Base-by-base conservation (phyloP, 164 flowering plant species). In the Tinospora cordifolia region DNA sequence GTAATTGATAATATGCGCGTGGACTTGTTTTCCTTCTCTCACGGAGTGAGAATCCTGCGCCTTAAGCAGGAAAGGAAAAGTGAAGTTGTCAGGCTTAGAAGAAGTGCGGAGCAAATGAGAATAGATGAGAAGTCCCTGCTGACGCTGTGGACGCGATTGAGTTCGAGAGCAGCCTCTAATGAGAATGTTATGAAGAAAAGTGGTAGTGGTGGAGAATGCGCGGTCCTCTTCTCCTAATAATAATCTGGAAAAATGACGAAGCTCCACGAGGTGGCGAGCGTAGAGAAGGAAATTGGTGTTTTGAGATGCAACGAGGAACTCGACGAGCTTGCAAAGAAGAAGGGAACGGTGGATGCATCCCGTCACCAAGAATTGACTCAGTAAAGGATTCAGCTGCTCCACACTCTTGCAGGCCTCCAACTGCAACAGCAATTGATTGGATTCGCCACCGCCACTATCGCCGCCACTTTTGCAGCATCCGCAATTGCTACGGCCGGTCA, bases 1-100 rank as follows among this genome's bases (percentile, higher is more conserved):
- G 63, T n/a, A 1, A 41, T 65, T 67, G 24, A 73, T 2, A 3
- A 73, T 39, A 21, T 73, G 81, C n/a, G 49, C 66, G 22, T 76
- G 81, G 24, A 74, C 27, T 62, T 73, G 81, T 40, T 40, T 63
- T 41, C 79, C 78, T 63, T 67, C 74, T 17, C 12, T 26, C n/a
- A 46, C 14, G 21, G 69, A 30, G 4, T 30, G 36, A 30, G 36
- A 30, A 30, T 30, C 36, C 36, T 30, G 36, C 36, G 79, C 72
- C 66, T 73, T 79, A 36, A 73, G 30, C 30, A 79, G 46, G 25
- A 79, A 73, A 8, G 81, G 81, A 65, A 67, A 73, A 6, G 81
- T 76, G 72, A 63, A 76, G 25, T 71, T 71, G 44, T 79, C 79
- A 5, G 77, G 79, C 22, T 67, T 67, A 11, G 67, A 57, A 9